These are phyloP conservation scores for Thielaviopsis ethacetica DNA, from an alignment of 2,329 filamentous ascomycete genomes.

Conservation along the genomic window DNA sequence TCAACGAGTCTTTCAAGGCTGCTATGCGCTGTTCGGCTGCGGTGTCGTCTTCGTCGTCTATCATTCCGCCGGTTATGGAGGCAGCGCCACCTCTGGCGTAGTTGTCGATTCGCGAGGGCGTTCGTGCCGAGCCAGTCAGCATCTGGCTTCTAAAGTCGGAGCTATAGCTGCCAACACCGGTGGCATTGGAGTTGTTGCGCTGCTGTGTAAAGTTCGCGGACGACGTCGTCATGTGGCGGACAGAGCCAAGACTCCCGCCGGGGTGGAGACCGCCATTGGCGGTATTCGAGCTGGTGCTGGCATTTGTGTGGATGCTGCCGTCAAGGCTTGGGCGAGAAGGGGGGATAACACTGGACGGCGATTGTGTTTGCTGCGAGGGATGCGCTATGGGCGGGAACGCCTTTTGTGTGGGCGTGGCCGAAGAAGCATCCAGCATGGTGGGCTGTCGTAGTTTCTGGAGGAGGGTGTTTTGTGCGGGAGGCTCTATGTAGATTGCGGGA, in stretches of 20 bases:
- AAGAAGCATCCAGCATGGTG: constrained; percentile 34
- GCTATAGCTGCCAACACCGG: constrained; percentile 72
- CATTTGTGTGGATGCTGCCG: constrained; percentile 39
- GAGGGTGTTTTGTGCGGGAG: background rate
- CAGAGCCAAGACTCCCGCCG: constrained; percentile 40
- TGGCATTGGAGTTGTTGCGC: constrained; percentile 15
- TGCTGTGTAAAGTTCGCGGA: constrained; percentile 44
- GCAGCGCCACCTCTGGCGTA: constrained; percentile 16
- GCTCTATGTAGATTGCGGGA: background rate
- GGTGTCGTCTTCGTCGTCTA: constrained; percentile 41
- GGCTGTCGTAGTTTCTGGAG: background rate
- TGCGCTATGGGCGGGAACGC: constrained; percentile 20
- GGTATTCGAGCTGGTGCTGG: constrained; percentile 26
- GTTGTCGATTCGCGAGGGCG: constrained; percentile 39
- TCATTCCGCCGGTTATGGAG: background rate
- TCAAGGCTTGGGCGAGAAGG: constrained; percentile 11
- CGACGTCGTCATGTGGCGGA: constrained; percentile 38
- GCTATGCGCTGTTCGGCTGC: constrained; percentile 59
- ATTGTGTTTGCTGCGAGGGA: constrained; percentile 17
- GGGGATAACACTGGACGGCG: constrained; percentile 24
- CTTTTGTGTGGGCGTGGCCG: constrained; percentile 38
- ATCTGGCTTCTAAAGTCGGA: constrained; percentile 66
- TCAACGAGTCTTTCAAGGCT: constrained; percentile 66
- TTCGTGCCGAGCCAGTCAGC: constrained; percentile 38
- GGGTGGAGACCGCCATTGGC: constrained; percentile 21